Percentiles rank a stretch among this genome's conserved stretches.
phyloP scores from a whole-genome alignment of 2,329 filamentous ascomycete species.

The Aspergillus fumigatus region DNA sequence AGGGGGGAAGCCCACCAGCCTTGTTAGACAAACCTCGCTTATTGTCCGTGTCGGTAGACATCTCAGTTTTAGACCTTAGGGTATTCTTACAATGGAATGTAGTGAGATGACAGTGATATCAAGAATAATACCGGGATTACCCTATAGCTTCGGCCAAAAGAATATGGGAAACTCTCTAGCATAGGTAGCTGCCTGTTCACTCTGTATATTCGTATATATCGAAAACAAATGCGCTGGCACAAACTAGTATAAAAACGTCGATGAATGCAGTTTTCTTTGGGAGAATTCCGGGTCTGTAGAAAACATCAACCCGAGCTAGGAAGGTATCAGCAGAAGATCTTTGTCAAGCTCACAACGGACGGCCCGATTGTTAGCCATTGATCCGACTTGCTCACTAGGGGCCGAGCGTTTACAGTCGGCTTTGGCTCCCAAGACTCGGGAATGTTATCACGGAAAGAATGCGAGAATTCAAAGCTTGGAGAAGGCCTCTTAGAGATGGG shows the following conservation, averaged over 20 bases:
- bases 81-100: not conserved
- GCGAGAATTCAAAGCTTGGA: not conserved
- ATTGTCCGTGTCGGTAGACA: not conserved
- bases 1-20: not conserved
- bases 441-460: not conserved
- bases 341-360: not conserved
- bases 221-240: not conserved
- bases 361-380: conserved; percentile 2
- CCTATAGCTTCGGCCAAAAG: not conserved
- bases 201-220: not conserved
- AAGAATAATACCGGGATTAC: not conserved
- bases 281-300: not conserved
- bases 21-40: not conserved
- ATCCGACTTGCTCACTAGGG: not conserved
- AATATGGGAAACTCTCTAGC: not conserved
- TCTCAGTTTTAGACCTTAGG: not conserved
- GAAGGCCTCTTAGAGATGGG: not conserved
- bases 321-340: not conserved
- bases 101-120: not conserved
- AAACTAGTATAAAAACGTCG: not conserved
- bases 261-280: not conserved
- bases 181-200: not conserved
- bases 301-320: not conserved
- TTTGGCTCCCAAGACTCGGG: conserved; percentile 4
- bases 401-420: conserved; percentile 5